Evolutionary conservation across 2,329 filamentous ascomycete genomes (phyloP), one percentile per base, ranked within the genome.

Genomic region (Fusarium chlamydosporum): DNA sequence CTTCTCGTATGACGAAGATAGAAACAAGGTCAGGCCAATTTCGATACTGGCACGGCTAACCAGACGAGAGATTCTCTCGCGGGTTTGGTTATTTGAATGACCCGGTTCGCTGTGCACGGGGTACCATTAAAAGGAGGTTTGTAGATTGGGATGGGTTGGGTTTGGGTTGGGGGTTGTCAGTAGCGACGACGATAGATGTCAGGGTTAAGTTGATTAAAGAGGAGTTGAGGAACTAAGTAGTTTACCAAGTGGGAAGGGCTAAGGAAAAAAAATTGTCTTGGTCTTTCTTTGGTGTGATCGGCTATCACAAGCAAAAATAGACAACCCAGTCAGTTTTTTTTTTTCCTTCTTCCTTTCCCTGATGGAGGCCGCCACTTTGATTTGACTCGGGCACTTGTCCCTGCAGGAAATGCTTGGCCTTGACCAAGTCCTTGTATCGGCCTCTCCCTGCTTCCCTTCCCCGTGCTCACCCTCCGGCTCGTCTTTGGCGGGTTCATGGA

Each of bases 251-350:
- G 67, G 60, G 56, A 74, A 68, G 67, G 72, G 72, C 62, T 71
- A 70, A 51, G 47, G 47, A 40, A 29, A 61, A 74, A 73, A 73
- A 74, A 67, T 60, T 67, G 56, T 59, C 48, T 61, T 60, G 23
- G 69, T 20, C 37, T 20, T 70, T 20, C 37, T 20, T 70, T 71
- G 69, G 69, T 69, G 59, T 73, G 53, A 29, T 55, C 42, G 64
- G 37, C 53, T 56, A 60, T 73, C 66, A 74, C 70, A 74, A 65
- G 72, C 64, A 70, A 65, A 68, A 70, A 70, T 51, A 65, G 51
- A 46, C 34, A 45, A 61, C 35, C 43, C 35, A 23, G 18, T 56
- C 61, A 54, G 51, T 46, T 52, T 60, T 50, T 50, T 50, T 27
- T 48, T 29, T 61, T 45, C 42, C 23, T 6, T 46, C 47, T 60